phyloP scores from a whole-genome alignment of 1,284 basidiomycete genomes.

The Pholiota adiposa region DNA sequence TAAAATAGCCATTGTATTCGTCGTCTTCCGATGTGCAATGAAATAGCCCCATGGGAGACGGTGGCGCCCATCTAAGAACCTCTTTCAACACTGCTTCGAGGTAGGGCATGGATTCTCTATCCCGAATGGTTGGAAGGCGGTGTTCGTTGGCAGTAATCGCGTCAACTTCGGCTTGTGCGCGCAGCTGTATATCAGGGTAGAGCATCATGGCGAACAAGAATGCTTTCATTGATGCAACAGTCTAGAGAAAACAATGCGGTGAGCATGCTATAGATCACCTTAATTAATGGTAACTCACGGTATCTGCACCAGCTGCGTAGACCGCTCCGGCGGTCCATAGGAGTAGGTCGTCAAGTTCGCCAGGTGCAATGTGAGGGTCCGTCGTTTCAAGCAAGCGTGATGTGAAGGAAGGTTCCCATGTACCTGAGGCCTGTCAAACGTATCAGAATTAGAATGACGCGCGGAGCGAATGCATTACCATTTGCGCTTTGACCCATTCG shows the following conservation, averaged over 20 bases:
- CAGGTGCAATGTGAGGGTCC: neutral
- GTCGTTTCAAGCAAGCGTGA: neutral
- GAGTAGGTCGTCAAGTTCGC: neutral
- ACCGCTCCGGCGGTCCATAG: neutral
- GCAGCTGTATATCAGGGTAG: slow-evolving; percentile 13
- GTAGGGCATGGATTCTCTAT: slow-evolving; percentile 30
- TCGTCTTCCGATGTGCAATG: slow-evolving; percentile 17
- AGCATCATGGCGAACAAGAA: slow-evolving; percentile 4
- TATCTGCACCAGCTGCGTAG: slow-evolving; percentile 5
- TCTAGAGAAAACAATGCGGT: no score
- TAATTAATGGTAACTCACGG: neutral
- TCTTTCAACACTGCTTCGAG: slow-evolving; percentile 35
- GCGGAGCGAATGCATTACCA: slow-evolving; percentile 28
- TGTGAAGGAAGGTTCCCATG: slow-evolving; percentile 1
- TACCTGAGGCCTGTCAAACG: neutral
- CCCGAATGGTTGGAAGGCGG: slow-evolving; percentile 20
- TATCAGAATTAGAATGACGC: neutral
- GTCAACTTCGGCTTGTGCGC: slow-evolving; percentile 10
- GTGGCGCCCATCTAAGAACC: slow-evolving; percentile 35
- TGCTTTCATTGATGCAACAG: no score
- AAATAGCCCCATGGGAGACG: slow-evolving; percentile 19
- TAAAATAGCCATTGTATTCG: slow-evolving; percentile 22
- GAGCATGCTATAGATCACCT: no score
- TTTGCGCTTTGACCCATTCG: slow-evolving; percentile 44
- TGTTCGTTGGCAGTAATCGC: slow-evolving; percentile 4